A percentile compares a stretch with the other conserved stretches of the same genome.
Evolutionary conservation across 805 yeast genomes (phyloP).

Genomic region (Blastobotrys attinorum): DNA sequence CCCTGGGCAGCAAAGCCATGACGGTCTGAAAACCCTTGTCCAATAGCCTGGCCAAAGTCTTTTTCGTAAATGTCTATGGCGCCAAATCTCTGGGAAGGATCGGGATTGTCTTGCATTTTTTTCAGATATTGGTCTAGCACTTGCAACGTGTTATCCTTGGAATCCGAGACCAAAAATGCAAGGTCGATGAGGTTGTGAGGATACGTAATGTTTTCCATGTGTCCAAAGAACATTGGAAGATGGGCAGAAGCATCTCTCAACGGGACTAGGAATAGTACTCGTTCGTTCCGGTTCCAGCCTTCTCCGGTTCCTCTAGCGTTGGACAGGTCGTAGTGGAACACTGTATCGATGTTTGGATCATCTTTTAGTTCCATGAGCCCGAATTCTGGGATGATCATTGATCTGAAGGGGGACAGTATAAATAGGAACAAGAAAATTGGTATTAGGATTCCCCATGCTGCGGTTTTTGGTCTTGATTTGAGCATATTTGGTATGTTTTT

Average conservation of each 20-base stretch:
- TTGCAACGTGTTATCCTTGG: conserved; percentile 80
- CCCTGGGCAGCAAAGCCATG: conserved; percentile 98
- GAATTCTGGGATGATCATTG: background rate
- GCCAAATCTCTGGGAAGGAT: conserved; percentile 61
- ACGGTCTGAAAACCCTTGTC: conserved; percentile 90
- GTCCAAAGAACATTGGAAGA: conserved; percentile 81
- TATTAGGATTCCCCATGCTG: too few species aligned
- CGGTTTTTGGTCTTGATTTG: too few species aligned
- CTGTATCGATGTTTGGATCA: conserved; percentile 29
- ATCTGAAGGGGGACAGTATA: background rate
- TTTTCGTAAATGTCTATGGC: conserved; percentile 80
- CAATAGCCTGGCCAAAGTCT: conserved; percentile 90
- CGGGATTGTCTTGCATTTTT: conserved; percentile 57
- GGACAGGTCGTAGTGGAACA: conserved; percentile 65
- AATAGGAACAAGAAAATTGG: background rate
- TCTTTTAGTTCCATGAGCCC: conserved; percentile 12
- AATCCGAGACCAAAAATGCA: conserved; percentile 83
- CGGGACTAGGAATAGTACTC: conserved; percentile 81
- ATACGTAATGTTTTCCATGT: conserved; percentile 70
- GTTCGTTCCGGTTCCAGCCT: conserved; percentile 75
- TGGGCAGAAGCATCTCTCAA: conserved; percentile 87
- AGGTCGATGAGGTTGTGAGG: conserved; percentile 80
- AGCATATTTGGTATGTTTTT: background rate
- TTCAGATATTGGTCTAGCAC: conserved; percentile 49
- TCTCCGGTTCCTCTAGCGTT: conserved; percentile 55